Percentiles rank a stretch among this genome's conserved stretches.
These are phyloP conservation scores for Sporothrix mexicana DNA, from an alignment of 2,329 filamentous ascomycete species.

Conservation along the genomic window DNA sequence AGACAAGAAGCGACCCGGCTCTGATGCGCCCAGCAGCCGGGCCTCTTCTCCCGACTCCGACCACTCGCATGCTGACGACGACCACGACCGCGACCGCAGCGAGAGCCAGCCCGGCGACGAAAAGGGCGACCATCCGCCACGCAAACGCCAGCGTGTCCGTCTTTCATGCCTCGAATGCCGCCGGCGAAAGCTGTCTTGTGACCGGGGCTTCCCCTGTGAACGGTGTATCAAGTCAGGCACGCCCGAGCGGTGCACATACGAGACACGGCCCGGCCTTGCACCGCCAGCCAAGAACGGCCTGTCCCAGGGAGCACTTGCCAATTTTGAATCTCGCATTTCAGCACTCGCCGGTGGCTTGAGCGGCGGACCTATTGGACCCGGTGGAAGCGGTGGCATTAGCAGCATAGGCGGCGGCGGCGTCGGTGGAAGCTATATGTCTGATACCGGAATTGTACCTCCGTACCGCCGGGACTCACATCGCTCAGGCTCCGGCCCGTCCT, in stretches of 20 bases:
- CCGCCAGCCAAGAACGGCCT: constrained; percentile 55
- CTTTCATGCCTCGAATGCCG: constrained; percentile 67
- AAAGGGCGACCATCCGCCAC: constrained; percentile 43
- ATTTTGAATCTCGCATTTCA: constrained; percentile 52
- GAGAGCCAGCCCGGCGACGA: constrained; percentile 31
- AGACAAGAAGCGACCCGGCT: neutral
- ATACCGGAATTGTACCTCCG: constrained; percentile 42
- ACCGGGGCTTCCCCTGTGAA: constrained; percentile 66
- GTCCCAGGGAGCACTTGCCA: constrained; percentile 50
- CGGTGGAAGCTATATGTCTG: constrained; percentile 34
- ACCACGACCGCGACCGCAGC: constrained; percentile 30
- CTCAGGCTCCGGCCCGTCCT: constrained; percentile 24
- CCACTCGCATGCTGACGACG: constrained; percentile 14
- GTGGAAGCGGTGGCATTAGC: constrained; percentile 43
- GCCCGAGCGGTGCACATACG: constrained; percentile 64
- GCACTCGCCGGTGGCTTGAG: constrained; percentile 48
- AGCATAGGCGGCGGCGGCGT: constrained; percentile 21
- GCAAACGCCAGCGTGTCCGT: constrained; percentile 65
- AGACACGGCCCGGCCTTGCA: constrained; percentile 53
- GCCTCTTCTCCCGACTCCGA: constrained; percentile 33
- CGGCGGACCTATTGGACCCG: neutral
- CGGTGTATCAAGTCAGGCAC: constrained; percentile 68
- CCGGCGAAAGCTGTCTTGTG: constrained; percentile 65
- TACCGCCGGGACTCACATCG: constrained; percentile 47
- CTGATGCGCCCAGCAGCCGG: constrained; percentile 33